Conservation (phyloP, 495 filamentous ascomycete species). For the Tricharina praecox region DNA sequence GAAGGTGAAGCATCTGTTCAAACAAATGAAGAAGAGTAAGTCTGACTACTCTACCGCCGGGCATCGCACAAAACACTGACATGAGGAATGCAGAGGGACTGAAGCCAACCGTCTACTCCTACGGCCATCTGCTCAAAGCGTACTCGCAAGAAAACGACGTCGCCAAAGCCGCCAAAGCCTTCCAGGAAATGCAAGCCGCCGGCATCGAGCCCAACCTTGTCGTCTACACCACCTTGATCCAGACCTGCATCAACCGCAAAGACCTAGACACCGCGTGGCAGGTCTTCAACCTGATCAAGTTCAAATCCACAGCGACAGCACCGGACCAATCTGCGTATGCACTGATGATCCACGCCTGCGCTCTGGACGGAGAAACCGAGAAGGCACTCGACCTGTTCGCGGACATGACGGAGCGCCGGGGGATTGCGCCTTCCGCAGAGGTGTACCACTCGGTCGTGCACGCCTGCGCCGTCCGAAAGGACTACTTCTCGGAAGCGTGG, state of each 20-base stretch:
- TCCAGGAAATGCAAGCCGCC: conserved; percentile 21
- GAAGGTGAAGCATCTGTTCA: conserved; percentile 18
- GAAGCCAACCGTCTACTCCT: conserved; percentile 18
- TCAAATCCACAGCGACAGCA: conserved; percentile 22
- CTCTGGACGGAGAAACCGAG: conserved; percentile 19
- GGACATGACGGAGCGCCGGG: conserved; percentile 22
- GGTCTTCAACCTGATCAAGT: conserved; percentile 26
- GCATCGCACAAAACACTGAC: conserved; percentile 6
- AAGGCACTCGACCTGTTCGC: conserved; percentile 21
- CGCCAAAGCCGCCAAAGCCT: conserved; percentile 13
- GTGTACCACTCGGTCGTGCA: conserved; percentile 24
- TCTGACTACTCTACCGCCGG: background rate
- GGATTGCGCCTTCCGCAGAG: conserved; percentile 11
- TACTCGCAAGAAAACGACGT: conserved; percentile 18
- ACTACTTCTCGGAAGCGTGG: conserved; percentile 23
- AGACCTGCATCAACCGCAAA: conserved; percentile 20
- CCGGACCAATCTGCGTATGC: conserved; percentile 19
- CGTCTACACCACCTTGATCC: conserved; percentile 24
- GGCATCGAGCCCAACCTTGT: conserved; percentile 20
- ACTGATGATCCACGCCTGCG: conserved; percentile 25
- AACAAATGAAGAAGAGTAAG: conserved; percentile 17
- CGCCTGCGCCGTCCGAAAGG: conserved; percentile 24
- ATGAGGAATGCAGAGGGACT: conserved; percentile 12
- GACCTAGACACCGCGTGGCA: conserved; percentile 22
- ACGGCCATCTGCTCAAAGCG: conserved; percentile 24